phyloP scores from a whole-genome alignment of 2,329 filamentous ascomycete species.

The Thielaviopsis populi region DNA sequence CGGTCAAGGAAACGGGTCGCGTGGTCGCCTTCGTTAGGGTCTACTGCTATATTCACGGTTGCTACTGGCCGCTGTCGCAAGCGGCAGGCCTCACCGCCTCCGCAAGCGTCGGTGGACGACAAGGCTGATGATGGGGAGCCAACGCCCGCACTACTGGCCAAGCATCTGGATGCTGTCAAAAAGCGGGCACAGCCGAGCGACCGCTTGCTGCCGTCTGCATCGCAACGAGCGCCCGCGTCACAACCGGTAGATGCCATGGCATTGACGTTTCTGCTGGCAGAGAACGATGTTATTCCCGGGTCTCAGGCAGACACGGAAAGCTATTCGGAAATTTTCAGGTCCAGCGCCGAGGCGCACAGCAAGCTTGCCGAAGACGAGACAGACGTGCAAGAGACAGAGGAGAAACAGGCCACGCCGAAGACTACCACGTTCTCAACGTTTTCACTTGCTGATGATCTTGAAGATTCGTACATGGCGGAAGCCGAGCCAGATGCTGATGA shows the following conservation, averaged over 20 bases:
- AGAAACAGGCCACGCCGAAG: neutral
- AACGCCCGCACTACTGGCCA: conserved; percentile 13
- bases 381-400: neutral
- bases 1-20: conserved; percentile 24
- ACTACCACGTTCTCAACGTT: neutral
- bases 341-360: conserved; percentile 7
- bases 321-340: conserved; percentile 10
- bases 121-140: conserved; percentile 17
- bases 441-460: neutral
- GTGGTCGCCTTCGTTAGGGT: conserved; percentile 23
- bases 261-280: conserved; percentile 33
- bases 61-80: conserved; percentile 1
- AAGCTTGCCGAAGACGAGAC: conserved; percentile 1
- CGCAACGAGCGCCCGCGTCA: conserved; percentile 29
- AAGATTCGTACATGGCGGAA: conserved; percentile 15
- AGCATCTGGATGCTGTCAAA: conserved; percentile 11
- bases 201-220: conserved; percentile 28
- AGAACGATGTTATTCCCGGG: conserved; percentile 21
- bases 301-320: conserved; percentile 12
- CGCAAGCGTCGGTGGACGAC: neutral
- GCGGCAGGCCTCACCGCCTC: conserved; percentile 10
- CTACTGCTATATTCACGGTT: conserved; percentile 12
- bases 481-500: conserved; percentile 28
- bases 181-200: neutral
- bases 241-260: conserved; percentile 34